phyloP scores from a whole-genome alignment of 805 yeast genomes.

The Cyberlindnera samutprakarnensis region DNA sequence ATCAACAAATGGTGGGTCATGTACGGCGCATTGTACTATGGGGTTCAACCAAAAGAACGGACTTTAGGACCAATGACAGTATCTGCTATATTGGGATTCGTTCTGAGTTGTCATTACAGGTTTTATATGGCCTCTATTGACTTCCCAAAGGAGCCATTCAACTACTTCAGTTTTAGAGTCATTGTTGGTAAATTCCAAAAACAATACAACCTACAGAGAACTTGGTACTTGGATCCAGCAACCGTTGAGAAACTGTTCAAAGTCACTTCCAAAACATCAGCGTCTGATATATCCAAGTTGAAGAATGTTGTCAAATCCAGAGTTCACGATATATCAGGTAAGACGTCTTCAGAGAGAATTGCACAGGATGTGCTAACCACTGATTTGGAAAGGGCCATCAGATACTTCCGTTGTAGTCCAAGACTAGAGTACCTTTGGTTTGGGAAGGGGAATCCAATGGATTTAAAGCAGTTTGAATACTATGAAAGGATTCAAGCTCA shows the following conservation, averaged over 20 bases:
- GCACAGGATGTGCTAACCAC: constrained; percentile 32
- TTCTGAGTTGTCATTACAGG: constrained; percentile 57
- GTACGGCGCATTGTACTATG: constrained; percentile 46
- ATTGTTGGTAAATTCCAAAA: constrained; percentile 76
- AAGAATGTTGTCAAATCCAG: constrained; percentile 66
- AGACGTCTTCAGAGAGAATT: constrained; percentile 26
- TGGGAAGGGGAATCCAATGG: constrained; percentile 39
- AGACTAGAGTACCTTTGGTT: constrained; percentile 38
- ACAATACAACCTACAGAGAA: constrained; percentile 45
- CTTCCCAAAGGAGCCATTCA: constrained; percentile 81
- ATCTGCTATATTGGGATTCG: constrained; percentile 72
- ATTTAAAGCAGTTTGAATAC: constrained; percentile 21
- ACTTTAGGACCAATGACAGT: constrained; percentile 60
- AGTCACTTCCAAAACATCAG: constrained; percentile 37
- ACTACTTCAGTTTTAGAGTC: constrained; percentile 57
- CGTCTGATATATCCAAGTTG: constrained; percentile 39
- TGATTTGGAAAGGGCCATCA: constrained; percentile 26
- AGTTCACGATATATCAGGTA: constrained; percentile 55
- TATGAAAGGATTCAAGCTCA: constrained; percentile 4
- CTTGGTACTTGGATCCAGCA: constrained; percentile 46
- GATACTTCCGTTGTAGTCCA: constrained; percentile 24
- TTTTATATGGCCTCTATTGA: constrained; percentile 52
- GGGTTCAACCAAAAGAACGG: constrained; percentile 38
- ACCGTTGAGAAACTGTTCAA: constrained; percentile 44
- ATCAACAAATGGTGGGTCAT: constrained; percentile 75